phyloP scores from a whole-genome alignment of 345 rosid genomes.

The Corchorus olitorius region DNA sequence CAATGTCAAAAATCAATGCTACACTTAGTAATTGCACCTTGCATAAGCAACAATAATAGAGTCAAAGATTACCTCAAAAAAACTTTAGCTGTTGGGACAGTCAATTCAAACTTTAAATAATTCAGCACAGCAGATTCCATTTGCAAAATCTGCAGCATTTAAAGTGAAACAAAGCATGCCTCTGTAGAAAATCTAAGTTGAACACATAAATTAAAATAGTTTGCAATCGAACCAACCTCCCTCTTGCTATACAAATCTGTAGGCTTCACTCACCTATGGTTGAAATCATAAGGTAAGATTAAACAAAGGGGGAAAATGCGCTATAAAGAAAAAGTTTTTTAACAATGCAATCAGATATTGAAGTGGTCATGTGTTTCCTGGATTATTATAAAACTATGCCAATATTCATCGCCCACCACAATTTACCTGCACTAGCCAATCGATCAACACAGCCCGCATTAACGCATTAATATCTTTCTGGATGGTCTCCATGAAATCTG shows the following conservation, averaged over 20 bases:
- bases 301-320: not conserved
- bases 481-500: constrained; percentile 42
- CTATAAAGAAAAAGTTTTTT: not conserved
- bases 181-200: not conserved
- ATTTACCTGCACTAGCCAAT: constrained; percentile 55
- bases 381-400: constrained; percentile 2
- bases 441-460: constrained; percentile 46
- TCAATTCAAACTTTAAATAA: constrained; percentile 80
- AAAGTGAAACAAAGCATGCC: not conserved
- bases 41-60: not conserved
- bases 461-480: constrained; percentile 39
- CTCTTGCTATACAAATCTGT: constrained; percentile 72
- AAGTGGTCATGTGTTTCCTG: not conserved
- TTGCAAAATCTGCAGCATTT: not conserved
- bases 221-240: constrained; percentile 48
- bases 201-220: not conserved
- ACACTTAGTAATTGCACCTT: not conserved
- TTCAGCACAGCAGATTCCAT: constrained; percentile 81
- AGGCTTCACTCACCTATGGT: constrained; percentile 86
- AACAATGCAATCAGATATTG: not conserved
- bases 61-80: constrained; percentile 57
- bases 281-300: constrained; percentile 19
- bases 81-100: constrained; percentile 81
- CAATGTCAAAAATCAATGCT: not conserved
- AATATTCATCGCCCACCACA: constrained; percentile 17